Base-by-base conservation (phyloP, 192 early-diverging fungal genomes). In the Gaertneriomyces sp. region DNA sequence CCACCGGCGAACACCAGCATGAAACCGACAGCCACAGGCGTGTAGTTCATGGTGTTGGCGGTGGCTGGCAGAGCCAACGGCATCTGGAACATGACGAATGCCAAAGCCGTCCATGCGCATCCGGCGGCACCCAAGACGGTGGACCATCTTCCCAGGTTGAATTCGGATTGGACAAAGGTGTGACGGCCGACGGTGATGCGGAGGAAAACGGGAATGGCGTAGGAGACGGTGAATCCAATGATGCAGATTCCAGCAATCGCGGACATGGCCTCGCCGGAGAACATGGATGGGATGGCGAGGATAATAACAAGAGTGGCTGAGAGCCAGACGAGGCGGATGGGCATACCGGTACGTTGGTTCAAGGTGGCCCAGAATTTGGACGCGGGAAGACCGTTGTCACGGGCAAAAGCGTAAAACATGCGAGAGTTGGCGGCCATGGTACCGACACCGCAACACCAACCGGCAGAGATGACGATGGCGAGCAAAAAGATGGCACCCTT, bases 341-440 rank as follows among this genome's bases (percentile, higher is more conserved):
- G 81, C 62, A 79, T 74, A 38, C 66, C 63, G 58, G 75, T 61
- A 19, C 55, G 58, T 9, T 42, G 11, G 73, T 83, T 67, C 38
- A 82, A 58, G n/a, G 66, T 55, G 47, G 49, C 17, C 62, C 63
- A 75, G 66, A 70, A 74, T 8, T 16, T 43, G 40, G 74, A 77
- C 39, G 53, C 55, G 39, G 81, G 79, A 43, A 83, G 67, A 19
- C 73, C 76, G 17, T 73, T 72, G 67, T 83, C 81, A 49, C 81
- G 76, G 60, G 79, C 70, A 60, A 83, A 79, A 6, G 81, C 76
- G 61, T 81, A 83, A 41, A 82, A 64, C 74, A 74, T 77, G 46
- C 80, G 65, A 25, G 74, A 74, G 69, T 77, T 79, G 47, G 79
- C 71, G 16, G 74, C 67, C 38, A 78, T 60, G 16, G 76, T 68